Conservation (phyloP, 1,139 yeast genomes). For the Protomyces lactucae-debilis region DNA sequence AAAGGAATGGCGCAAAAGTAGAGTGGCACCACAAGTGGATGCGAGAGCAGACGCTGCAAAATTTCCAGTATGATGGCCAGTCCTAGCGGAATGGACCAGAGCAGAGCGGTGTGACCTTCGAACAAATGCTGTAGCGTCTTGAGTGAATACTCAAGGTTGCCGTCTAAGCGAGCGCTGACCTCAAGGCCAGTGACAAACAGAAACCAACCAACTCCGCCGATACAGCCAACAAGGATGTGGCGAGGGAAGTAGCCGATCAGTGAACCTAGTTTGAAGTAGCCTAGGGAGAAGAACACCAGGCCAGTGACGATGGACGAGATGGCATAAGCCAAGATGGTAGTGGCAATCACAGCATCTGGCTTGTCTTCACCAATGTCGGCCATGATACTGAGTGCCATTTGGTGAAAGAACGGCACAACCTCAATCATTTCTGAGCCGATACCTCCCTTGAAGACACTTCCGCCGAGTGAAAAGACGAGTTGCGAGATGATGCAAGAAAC, state of each 20-base stretch:
- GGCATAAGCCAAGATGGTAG: conserved; percentile 83
- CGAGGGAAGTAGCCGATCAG: conserved; percentile 93
- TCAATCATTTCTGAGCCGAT: conserved; percentile 98
- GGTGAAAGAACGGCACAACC: conserved; percentile 93
- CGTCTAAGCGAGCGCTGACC: conserved; percentile 73
- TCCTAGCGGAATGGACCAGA: conserved; percentile 68
- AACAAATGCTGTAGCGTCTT: conserved; percentile 45
- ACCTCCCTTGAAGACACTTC: conserved; percentile 81
- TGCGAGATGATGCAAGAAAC: conserved; percentile 85
- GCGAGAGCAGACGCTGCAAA: conserved; percentile 59
- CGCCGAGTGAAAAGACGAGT: conserved; percentile 80
- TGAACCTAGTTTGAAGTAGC: conserved; percentile 73
- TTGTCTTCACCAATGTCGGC: conserved; percentile 51
- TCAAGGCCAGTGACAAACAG: conserved; percentile 84
- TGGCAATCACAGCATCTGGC: conserved; percentile 66
- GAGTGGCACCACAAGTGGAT: conserved; percentile 74
- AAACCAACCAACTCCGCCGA: conserved; percentile 97
- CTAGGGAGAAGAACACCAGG: conserved; percentile 65
- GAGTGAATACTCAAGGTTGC: conserved; percentile 61
- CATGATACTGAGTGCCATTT: conserved; percentile 77
- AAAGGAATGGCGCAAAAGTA: conserved; percentile 70
- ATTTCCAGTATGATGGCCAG: conserved; percentile 57
- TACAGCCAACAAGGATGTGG: conserved; percentile 92
- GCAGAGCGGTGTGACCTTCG: conserved; percentile 45
- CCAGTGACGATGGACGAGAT: conserved; percentile 83